Percentiles rank a stretch among this genome's conserved stretches.
These are phyloP conservation scores for Penicillium desertorum DNA, from an alignment of 495 filamentous ascomycete genomes.

Conservation along the genomic window DNA sequence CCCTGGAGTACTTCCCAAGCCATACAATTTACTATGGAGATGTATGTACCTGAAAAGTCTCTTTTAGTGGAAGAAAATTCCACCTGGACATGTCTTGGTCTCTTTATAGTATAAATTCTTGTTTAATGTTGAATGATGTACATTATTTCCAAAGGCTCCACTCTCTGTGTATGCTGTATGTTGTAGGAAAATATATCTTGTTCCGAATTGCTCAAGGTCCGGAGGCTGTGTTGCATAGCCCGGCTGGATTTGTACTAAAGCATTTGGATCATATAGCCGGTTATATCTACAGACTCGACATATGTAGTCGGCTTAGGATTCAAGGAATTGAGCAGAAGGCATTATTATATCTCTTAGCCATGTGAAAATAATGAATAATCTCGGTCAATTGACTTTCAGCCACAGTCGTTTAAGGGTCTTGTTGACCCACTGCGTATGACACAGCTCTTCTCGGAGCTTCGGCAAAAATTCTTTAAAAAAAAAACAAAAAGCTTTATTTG, in stretches of 20 bases:
- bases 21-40: neutral
- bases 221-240: conserved; percentile 11
- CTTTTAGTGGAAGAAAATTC: neutral
- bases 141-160: neutral
- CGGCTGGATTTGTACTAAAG: neutral
- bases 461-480: conserved; percentile 6
- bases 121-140: neutral
- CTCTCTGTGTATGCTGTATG: neutral
- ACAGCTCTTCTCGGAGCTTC: conserved; percentile 9
- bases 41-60: neutral
- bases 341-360: neutral
- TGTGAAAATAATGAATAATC: neutral
- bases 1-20: neutral
- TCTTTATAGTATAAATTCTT: neutral
- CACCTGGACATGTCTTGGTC: neutral
- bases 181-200: neutral
- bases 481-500: neutral
- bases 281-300: neutral
- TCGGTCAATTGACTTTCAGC: too few relatives aligned
- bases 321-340: neutral
- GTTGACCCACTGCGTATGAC: conserved; percentile 8
- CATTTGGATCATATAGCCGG: neutral
- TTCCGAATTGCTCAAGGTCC: neutral
- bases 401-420: conserved; percentile 4
- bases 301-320: neutral